phyloP scores from a whole-genome alignment of 2,329 filamentous ascomycete species.

The Coniosporium tulheliwenetii region DNA sequence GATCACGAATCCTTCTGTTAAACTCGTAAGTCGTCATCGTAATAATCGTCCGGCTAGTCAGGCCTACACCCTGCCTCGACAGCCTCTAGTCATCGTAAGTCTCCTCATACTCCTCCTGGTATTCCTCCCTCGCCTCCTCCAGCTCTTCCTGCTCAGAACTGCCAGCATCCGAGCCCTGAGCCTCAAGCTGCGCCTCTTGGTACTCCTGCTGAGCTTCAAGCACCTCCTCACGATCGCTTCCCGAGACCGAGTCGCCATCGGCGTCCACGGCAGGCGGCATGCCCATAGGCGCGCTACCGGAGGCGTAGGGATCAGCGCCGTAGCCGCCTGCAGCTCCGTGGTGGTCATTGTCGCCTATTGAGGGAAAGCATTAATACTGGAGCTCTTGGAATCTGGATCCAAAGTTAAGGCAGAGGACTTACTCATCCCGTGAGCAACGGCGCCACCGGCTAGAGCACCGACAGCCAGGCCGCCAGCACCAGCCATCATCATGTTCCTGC shows the following conservation, averaged over 20 bases:
- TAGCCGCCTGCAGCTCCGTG: conserved; percentile 7
- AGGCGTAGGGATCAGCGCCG: conserved; percentile 3
- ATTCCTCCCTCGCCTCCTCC: conserved; percentile 37
- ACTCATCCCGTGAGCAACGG: conserved; percentile 42
- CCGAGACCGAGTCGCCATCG: conserved; percentile 6
- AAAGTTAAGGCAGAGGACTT: conserved; percentile 12
- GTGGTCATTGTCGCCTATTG: conserved; percentile 6
- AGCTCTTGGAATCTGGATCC: conserved; percentile 1
- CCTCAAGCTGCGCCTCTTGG: conserved; percentile 19
- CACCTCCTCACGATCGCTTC: conserved; percentile 13
- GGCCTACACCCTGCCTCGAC: too few relatives aligned
- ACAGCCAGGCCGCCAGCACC: conserved; percentile 42
- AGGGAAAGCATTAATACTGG: conserved; percentile 5
- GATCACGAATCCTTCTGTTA: too few relatives aligned
- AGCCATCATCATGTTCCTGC: conserved; percentile 33
- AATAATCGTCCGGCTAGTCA: too few relatives aligned
- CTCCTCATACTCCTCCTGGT: conserved; percentile 35
- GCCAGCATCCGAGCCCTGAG: conserved; percentile 15
- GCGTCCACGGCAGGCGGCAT: conserved; percentile 4
- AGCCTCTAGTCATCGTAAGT: conserved; percentile 14
- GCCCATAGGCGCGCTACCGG: conserved; percentile 3
- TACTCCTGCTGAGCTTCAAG: conserved; percentile 28
- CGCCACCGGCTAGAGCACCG: conserved; percentile 40
- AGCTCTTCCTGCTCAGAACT: conserved; percentile 15
- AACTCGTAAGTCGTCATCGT: too few relatives aligned